Evolutionary conservation across 129 eudicot species (phyloP).

Genomic region (Heracleum sosnowskyi): DNA sequence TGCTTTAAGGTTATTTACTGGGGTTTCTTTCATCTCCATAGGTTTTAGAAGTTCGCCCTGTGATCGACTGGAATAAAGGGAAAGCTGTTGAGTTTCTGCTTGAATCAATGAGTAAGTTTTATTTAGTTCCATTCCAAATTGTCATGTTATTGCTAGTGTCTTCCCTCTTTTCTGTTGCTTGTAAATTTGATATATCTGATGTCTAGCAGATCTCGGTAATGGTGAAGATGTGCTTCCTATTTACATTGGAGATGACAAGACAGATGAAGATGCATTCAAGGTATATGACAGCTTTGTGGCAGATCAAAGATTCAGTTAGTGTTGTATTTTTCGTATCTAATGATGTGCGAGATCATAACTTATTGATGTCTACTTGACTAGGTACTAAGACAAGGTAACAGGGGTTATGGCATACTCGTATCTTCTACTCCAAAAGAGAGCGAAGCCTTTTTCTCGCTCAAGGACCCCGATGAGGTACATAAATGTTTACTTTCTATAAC

Average conservation of each 20-base stretch:
- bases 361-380: constrained; percentile 1
- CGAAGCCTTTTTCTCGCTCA: constrained; percentile 50
- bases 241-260: constrained; percentile 82
- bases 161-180: neutral
- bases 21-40: constrained; percentile 4
- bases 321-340: neutral
- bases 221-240: constrained; percentile 70
- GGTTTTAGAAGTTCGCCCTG: constrained; percentile 99
- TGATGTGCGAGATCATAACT: neutral
- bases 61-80: constrained; percentile 90
- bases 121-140: neutral
- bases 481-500: neutral
- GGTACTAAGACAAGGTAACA: constrained; percentile 56
- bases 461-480: constrained; percentile 59
- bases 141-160: neutral
- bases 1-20: neutral
- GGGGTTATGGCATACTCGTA: constrained; percentile 55
- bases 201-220: constrained; percentile 44
- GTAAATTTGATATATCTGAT: neutral
- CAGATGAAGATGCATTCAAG: constrained; percentile 97
- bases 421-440: constrained; percentile 57
- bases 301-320: neutral
- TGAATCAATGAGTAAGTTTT: constrained; percentile 63
- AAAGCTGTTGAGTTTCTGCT: constrained; percentile 95
- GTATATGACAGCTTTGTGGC: constrained; percentile 18